Evolutionary conservation across 805 yeast genomes (phyloP).

Genomic region (Saturnispora mendoncae): DNA sequence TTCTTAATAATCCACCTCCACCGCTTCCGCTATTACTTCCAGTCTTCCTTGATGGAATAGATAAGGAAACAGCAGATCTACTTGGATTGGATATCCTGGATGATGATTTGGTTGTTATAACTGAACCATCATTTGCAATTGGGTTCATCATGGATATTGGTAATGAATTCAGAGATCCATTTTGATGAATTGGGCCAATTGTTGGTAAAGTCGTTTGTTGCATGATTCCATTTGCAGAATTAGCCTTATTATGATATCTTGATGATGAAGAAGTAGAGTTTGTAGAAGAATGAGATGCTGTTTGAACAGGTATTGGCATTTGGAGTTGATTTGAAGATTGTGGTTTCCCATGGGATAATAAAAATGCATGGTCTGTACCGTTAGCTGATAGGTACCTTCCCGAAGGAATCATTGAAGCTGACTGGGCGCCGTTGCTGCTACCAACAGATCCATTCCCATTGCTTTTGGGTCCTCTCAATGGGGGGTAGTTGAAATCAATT

Average conservation of each 20-base stretch:
- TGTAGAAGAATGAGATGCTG: slow-evolving; percentile 2
- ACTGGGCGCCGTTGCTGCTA: no score
- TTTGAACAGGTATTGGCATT: slow-evolving; percentile 5
- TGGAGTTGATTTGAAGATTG: slow-evolving; percentile 3
- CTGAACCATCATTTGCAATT: not conserved
- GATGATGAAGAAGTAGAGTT: not conserved
- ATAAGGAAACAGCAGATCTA: no score
- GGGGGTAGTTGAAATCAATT: slow-evolving; percentile 2
- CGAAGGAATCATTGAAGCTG: not conserved
- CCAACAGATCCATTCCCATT: no score
- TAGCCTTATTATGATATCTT: not conserved
- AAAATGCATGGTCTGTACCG: slow-evolving; percentile 6
- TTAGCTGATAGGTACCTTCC: slow-evolving; percentile 5
- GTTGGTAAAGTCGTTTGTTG: not conserved
- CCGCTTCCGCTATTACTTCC: no score
- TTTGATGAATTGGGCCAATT: slow-evolving; percentile 3
- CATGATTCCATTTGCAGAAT: not conserved
- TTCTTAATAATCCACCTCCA: slow-evolving; percentile 6
- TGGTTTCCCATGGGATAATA: slow-evolving; percentile 8
- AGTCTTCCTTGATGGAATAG: no score
- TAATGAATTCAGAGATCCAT: slow-evolving; percentile 1
- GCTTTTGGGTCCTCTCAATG: no score
- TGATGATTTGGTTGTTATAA: not conserved
- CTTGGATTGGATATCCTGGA: no score
- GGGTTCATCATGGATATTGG: not conserved